Conservation (phyloP, 441 rosid genomes). For the Adansonia gregorii region DNA sequence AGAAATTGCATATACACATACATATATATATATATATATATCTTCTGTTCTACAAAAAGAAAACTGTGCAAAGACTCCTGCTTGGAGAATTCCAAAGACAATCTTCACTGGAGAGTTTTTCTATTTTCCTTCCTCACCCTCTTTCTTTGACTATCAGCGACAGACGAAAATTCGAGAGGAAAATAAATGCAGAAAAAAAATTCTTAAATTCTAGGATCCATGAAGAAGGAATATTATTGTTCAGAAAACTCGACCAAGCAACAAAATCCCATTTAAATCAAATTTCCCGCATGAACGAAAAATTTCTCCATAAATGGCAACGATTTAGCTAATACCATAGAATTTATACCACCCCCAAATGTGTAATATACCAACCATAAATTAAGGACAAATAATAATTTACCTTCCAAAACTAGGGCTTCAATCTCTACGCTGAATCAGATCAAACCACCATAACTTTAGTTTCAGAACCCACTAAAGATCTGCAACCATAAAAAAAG, state of each 20-base stretch:
- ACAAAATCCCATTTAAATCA: constrained; percentile 28
- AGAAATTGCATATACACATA: neutral
- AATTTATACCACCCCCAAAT: constrained; percentile 8
- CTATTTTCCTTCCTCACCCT: neutral
- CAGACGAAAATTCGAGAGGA: neutral
- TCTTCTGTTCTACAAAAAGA: neutral
- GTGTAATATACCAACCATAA: neutral
- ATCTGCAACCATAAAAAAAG: constrained; percentile 27
- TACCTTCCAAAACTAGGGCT: constrained; percentile 16
- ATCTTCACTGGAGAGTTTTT: neutral
- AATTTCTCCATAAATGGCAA: neutral
- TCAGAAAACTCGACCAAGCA: constrained; percentile 10
- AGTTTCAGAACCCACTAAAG: constrained; percentile 21
- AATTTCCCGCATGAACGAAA: neutral
- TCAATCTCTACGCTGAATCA: constrained; percentile 20
- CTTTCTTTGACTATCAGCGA: neutral
- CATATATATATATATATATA: neutral
- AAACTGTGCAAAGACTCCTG: neutral
- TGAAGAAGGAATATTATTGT: neutral
- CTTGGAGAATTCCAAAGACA: neutral
- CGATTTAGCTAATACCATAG: neutral
- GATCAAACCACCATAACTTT: constrained; percentile 19
- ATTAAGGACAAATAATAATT: neutral
- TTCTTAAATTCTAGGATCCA: neutral
- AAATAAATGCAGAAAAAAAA: neutral